Conservation (phyloP, 78 protist species). For the Dictyostelium citrinum region DNA sequence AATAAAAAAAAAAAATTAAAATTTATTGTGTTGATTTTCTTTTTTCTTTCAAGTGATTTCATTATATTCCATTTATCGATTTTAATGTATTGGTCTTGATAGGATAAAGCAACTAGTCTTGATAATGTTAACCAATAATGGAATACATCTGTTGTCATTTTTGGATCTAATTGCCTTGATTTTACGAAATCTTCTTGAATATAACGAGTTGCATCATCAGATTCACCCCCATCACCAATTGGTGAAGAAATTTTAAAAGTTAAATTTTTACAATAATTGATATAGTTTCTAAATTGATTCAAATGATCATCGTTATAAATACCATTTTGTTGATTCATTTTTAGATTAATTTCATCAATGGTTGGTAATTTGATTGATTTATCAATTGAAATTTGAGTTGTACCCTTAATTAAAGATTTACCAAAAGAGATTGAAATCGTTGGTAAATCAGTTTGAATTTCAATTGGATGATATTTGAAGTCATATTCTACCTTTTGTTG, state of each 20-base stretch:
- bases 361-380: not conserved
- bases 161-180: slow-evolving; percentile 47
- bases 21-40: slow-evolving; percentile 5
- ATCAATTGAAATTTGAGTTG: not conserved
- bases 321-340: not conserved
- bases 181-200: slow-evolving; percentile 61
- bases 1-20: not conserved
- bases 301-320: not conserved
- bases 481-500: slow-evolving; percentile 48
- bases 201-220: slow-evolving; percentile 5
- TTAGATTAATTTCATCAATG: not conserved
- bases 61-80: slow-evolving; percentile 38
- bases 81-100: slow-evolving; percentile 14
- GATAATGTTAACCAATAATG: slow-evolving; percentile 62
- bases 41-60: slow-evolving; percentile 6
- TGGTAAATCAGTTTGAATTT: slow-evolving; percentile 54
- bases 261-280: not conserved
- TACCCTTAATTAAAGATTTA: slow-evolving; percentile 25
- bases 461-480: slow-evolving; percentile 41
- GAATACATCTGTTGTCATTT: slow-evolving; percentile 3
- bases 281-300: not conserved
- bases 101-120: slow-evolving; percentile 30
- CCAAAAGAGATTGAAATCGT: not conserved
- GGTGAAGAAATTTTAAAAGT: not conserved
- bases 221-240: not conserved